These are phyloP conservation scores for Candida sp. DNA, from an alignment of 1,139 yeast genomes.

Conservation along the genomic window DNA sequence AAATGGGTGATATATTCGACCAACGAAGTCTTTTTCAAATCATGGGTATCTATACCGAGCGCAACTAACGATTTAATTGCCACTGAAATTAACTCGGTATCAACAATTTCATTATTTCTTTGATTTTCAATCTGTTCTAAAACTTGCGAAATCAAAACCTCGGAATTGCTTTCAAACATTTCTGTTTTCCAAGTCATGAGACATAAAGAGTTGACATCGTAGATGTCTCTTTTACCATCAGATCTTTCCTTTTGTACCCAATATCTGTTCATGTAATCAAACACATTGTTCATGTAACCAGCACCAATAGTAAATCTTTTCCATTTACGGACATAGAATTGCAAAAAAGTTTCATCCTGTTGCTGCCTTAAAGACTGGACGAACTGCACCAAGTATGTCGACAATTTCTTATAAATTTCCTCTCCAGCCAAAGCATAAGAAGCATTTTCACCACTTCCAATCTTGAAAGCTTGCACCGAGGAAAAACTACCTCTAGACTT, in stretches of 20 bases:
- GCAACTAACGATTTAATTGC: constrained; percentile 84
- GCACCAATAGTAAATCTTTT: constrained; percentile 89
- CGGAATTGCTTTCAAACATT: constrained; percentile 68
- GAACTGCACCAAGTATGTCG: constrained; percentile 61
- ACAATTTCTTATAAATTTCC: constrained; percentile 76
- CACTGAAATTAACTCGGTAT: constrained; percentile 62
- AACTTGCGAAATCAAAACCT: constrained; percentile 63
- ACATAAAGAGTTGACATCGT: constrained; percentile 87
- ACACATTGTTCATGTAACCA: constrained; percentile 86
- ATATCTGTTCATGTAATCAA: constrained; percentile 93
- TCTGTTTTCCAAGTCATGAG: constrained; percentile 85
- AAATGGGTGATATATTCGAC: constrained; percentile 78
- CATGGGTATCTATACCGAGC: constrained; percentile 75
- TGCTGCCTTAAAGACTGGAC: constrained; percentile 48
- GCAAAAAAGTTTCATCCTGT: constrained; percentile 67
- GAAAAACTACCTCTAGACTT: constrained; percentile 48
- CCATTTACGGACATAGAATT: constrained; percentile 88
- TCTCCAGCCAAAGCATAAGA: constrained; percentile 72
- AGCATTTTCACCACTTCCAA: constrained; percentile 12
- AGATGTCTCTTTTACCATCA: constrained; percentile 89
- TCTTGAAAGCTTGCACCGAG: constrained; percentile 10
- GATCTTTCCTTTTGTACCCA: constrained; percentile 98
- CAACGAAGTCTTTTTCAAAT: constrained; percentile 79
- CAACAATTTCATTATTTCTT: constrained; percentile 75
- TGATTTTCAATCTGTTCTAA: constrained; percentile 73